Base-by-base conservation (phyloP, 495 filamentous ascomycete genomes). In the Penicillium mononematosum region DNA sequence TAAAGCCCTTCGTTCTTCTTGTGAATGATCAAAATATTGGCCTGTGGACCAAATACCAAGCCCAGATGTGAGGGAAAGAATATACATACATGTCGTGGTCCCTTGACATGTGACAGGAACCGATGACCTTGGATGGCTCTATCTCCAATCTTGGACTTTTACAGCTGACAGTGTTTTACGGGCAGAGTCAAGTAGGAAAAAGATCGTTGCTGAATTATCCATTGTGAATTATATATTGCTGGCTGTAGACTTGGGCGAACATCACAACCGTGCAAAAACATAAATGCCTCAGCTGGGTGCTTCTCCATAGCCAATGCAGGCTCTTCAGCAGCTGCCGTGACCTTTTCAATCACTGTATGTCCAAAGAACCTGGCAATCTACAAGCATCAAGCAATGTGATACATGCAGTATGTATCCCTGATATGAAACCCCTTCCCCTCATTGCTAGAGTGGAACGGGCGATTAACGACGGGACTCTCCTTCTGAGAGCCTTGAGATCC, bases 401-500 rank as follows among this genome's bases (percentile, higher is more conserved):
- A 39, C 36, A 53, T 46, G 38, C 39, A 46, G 53, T 50, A 77
- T 78, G 76, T 79, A 68, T 71, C 76, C 76, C 75, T 79, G 76
- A 79, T 78, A 79, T 79, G 76, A 79, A 79, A 79, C 76, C 75
- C 76, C 60, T 75, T 61, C 65, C 57, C 69, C 70, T 72, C 76
- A 79, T 77, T 53, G 76, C 62, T 51, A 77, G 75, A 76, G 66
- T 66, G 70, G 69, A 78, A 75, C 72, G 80, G 74, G 79, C 78
- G 79, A 82, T 82, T 82, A 82, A 82, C 79, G 78, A 81, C 77
- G 76, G 78, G 78, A 63, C 66, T 47, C 51, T 78, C 66, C 70
- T 68, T 80, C 75, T 80, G 59, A 71, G 73, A 71, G 52, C 68
- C 73, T 73, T 70, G 59, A 60, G 56, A 61, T 61, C 65, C 70